Percentiles rank a stretch among this genome's conserved stretches.
Evolutionary conservation across 306 rosid genomes (phyloP).

Genomic region (Mucuna pruriens): DNA sequence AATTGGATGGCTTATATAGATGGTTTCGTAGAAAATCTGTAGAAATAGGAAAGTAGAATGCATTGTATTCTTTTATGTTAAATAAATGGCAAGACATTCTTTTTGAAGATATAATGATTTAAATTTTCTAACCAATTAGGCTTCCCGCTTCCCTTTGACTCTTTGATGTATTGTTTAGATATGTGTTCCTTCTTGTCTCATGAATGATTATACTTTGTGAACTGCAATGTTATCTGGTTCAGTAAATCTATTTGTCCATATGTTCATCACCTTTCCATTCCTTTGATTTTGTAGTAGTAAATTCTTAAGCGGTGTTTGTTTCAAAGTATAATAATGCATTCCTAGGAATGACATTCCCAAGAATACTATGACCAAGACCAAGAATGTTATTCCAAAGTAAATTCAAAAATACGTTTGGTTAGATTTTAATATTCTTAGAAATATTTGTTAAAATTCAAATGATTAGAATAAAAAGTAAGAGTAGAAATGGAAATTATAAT

Average conservation of each 20-base stretch:
- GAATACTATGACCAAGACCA: background rate
- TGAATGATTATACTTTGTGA: background rate
- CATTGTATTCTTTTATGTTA: background rate
- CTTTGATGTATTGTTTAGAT: constrained; percentile 30
- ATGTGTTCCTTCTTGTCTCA: background rate
- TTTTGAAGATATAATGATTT: background rate
- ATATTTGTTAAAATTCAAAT: background rate
- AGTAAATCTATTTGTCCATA: background rate
- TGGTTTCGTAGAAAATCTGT: constrained; percentile 8
- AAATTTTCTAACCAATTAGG: constrained; percentile 1
- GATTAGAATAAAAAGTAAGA: background rate
- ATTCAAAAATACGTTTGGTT: background rate
- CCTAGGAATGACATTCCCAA: background rate
- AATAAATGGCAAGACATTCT: background rate
- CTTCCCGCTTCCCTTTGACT: background rate
- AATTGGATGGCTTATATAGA: background rate
- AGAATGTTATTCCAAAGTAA: background rate
- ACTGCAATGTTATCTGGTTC: constrained; percentile 20
- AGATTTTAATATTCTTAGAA: background rate
- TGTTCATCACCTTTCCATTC: background rate
- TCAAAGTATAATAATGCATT: background rate
- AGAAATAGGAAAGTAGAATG: background rate
- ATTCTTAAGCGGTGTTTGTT: background rate
- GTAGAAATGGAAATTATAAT: background rate
- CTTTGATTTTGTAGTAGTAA: constrained; percentile 3